Conservation (phyloP, 208 protist genomes). For the Willaertia magna region DNA sequence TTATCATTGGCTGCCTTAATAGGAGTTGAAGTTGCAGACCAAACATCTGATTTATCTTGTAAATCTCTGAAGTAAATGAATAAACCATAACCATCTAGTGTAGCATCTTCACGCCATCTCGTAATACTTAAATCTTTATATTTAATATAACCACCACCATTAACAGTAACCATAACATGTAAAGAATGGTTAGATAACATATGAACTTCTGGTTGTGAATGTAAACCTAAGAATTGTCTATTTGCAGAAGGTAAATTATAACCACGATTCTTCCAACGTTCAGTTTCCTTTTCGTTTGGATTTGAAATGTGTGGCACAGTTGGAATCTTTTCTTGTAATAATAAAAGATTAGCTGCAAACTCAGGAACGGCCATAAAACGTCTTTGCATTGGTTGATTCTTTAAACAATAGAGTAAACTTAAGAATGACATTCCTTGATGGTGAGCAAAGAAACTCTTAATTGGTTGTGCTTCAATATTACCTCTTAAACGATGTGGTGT, state of each 20-base stretch:
- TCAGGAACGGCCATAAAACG: not conserved
- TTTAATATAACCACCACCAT: not conserved
- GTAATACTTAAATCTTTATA: not conserved
- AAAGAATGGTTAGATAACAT: not conserved
- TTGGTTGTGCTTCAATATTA: not conserved
- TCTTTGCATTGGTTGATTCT: not conserved
- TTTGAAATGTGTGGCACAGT: not conserved
- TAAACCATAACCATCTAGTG: not conserved
- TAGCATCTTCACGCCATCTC: conserved; percentile 2
- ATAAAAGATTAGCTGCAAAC: not conserved
- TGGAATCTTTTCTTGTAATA: conserved; percentile 8
- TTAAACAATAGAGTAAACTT: not conserved
- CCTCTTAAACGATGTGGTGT: conserved; percentile 8
- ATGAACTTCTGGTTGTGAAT: not conserved
- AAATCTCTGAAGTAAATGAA: not conserved
- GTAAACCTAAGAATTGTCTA: not conserved
- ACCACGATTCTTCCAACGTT: not conserved
- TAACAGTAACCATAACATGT: not conserved
- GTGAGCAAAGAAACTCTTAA: not conserved
- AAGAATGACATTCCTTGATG: not conserved
- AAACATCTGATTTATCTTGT: not conserved
- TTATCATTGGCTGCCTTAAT: not conserved
- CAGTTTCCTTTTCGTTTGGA: conserved; percentile 4
- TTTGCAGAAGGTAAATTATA: not conserved
- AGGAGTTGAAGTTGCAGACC: not conserved